These are phyloP conservation scores for Pouteria glomerata DNA, from an alignment of 148 eudicot species.

Conservation along the genomic window DNA sequence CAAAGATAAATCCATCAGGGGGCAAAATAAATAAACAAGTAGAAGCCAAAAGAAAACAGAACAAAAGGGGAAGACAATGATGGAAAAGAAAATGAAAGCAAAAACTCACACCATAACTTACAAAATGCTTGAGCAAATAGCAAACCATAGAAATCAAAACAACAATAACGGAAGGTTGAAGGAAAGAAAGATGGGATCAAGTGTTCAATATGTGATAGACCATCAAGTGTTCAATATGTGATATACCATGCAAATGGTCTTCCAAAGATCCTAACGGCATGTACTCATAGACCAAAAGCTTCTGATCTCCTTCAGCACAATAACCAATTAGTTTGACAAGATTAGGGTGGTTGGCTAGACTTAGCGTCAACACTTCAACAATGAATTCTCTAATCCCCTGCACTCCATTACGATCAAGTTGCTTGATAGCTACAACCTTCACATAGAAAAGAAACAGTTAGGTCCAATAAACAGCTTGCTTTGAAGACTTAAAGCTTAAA, in stretches of 20 bases:
- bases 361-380: slow-evolving; percentile 10
- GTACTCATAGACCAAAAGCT: too few species aligned
- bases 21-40: neutral
- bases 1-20: neutral
- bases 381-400: slow-evolving; percentile 78
- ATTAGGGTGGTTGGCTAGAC: slow-evolving; percentile 69
- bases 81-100: too few species aligned
- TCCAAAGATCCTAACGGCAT: slow-evolving; percentile 26
- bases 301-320: too few species aligned
- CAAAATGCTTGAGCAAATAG: neutral
- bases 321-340: slow-evolving; percentile 45
- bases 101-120: neutral
- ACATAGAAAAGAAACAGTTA: neutral
- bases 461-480: neutral
- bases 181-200: neutral
- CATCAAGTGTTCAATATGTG: slow-evolving; percentile 22
- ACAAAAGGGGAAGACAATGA: neutral
- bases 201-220: slow-evolving; percentile 28
- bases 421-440: slow-evolving; percentile 72
- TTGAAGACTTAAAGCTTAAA: neutral
- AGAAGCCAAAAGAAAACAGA: neutral
- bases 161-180: neutral
- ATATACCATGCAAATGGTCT: slow-evolving; percentile 69
- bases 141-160: neutral
- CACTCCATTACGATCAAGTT: slow-evolving; percentile 62